Conservation (phyloP, 2,329 filamentous ascomycete species). For the Claviceps arundinis region DNA sequence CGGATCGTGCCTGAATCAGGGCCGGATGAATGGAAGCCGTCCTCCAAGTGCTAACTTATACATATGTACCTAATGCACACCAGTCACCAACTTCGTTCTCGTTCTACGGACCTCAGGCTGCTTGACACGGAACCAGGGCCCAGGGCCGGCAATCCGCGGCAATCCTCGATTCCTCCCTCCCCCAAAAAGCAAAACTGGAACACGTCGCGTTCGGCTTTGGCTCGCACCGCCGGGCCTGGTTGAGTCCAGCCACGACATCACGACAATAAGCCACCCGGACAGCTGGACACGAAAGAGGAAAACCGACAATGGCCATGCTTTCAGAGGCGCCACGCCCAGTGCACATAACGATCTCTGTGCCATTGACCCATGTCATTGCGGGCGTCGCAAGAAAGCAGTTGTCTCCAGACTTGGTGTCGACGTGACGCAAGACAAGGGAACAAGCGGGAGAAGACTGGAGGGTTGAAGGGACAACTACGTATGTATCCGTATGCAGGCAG, state of each 20-base stretch:
- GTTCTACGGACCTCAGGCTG: neutral
- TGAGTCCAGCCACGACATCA: neutral
- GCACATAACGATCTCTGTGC: neutral
- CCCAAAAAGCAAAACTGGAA: neutral
- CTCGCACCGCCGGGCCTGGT: neutral
- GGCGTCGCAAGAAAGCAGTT: too few relatives aligned
- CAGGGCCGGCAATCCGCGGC: too few relatives aligned
- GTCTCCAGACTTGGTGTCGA: neutral
- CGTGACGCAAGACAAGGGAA: too few relatives aligned
- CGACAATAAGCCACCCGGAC: neutral
- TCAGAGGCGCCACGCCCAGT: neutral
- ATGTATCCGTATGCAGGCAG: too few relatives aligned
- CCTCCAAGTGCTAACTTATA: neutral
- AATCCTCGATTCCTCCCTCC: neutral
- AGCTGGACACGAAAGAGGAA: neutral
- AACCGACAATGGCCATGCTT: neutral
- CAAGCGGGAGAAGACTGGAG: too few relatives aligned
- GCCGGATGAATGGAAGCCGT: neutral
- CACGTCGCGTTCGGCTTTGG: neutral
- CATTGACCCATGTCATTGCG: neutral
- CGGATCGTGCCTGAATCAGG: neutral
- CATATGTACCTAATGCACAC: neutral
- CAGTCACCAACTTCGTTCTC: neutral
- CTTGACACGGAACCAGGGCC: neutral
- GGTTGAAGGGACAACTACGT: too few relatives aligned